A percentile compares a stretch with the other conserved stretches of the same genome.
Evolutionary conservation across 129 eudicot genomes (phyloP).

Genomic region (Escallonia rubra): DNA sequence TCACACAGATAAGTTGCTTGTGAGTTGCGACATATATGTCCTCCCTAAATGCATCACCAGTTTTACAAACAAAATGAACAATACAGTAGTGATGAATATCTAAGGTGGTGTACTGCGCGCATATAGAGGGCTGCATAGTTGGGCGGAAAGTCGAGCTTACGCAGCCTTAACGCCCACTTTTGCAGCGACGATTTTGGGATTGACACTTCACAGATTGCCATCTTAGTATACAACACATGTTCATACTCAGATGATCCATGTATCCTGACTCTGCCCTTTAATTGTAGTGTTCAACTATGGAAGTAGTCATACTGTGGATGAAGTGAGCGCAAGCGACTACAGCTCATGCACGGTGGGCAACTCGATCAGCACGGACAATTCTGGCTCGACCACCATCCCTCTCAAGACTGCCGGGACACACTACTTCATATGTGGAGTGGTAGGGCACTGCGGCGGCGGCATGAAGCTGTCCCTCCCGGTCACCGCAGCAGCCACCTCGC

Average conservation of each 20-base stretch:
- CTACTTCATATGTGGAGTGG: constrained; percentile 65
- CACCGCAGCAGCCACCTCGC: constrained; percentile 15
- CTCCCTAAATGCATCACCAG: no score
- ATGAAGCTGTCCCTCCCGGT: constrained; percentile 66
- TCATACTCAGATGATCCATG: background rate
- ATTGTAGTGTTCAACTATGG: constrained; percentile 65
- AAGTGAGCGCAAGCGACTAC: constrained; percentile 65
- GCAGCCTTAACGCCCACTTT: background rate
- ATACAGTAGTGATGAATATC: no score
- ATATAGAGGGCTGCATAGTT: no score
- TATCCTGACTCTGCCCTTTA: background rate
- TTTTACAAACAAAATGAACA: no score
- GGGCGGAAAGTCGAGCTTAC: no score
- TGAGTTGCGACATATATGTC: no score
- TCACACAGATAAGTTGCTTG: no score
- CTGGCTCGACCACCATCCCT: constrained; percentile 63
- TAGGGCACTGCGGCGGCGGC: constrained; percentile 81
- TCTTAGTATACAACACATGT: background rate
- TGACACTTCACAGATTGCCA: background rate
- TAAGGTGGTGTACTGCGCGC: no score
- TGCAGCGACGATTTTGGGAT: background rate
- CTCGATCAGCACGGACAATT: constrained; percentile 50
- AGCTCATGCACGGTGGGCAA: constrained; percentile 51
- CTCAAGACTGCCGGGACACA: constrained; percentile 67
- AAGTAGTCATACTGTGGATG: constrained; percentile 68